phyloP scores from a whole-genome alignment of 306 rosid genomes.

The Dalbergia cochinchinensis region DNA sequence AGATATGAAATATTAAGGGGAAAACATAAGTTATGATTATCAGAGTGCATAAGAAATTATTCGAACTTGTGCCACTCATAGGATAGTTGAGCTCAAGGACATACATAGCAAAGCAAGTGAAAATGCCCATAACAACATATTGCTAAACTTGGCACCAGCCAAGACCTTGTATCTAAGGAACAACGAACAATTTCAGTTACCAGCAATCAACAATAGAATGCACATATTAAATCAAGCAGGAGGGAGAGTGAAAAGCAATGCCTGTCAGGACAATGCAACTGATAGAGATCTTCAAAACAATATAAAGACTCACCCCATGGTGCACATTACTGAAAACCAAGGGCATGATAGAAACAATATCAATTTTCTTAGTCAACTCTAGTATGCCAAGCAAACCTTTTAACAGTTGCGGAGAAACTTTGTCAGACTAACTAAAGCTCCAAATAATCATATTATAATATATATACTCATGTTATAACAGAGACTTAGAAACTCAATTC shows the following conservation, averaged over 20 bases:
- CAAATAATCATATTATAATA: constrained; percentile 32
- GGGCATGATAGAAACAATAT: no score
- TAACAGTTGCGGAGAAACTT: constrained; percentile 44
- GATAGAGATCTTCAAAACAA: no score
- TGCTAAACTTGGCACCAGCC: background rate
- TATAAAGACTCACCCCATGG: no score
- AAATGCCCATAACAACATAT: background rate
- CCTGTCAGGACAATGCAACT: constrained; percentile 74
- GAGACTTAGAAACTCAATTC: no score
- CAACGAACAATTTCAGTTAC: constrained; percentile 11
- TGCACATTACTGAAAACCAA: no score
- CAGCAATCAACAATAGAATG: constrained; percentile 10
- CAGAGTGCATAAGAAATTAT: background rate
- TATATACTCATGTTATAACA: constrained; percentile 38
- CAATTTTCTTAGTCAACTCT: no score
- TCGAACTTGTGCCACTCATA: constrained; percentile 17
- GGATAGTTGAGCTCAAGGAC: background rate
- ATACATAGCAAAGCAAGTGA: background rate
- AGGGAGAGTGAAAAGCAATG: background rate
- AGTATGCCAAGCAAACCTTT: no score
- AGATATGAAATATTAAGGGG: background rate
- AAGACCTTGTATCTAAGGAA: constrained; percentile 16
- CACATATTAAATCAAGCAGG: background rate
- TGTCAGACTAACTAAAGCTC: constrained; percentile 50
- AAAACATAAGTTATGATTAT: no score